Percentiles rank a stretch among this genome's conserved stretches.
phyloP scores from a whole-genome alignment of 306 rosid species.

The Morella rubra region DNA sequence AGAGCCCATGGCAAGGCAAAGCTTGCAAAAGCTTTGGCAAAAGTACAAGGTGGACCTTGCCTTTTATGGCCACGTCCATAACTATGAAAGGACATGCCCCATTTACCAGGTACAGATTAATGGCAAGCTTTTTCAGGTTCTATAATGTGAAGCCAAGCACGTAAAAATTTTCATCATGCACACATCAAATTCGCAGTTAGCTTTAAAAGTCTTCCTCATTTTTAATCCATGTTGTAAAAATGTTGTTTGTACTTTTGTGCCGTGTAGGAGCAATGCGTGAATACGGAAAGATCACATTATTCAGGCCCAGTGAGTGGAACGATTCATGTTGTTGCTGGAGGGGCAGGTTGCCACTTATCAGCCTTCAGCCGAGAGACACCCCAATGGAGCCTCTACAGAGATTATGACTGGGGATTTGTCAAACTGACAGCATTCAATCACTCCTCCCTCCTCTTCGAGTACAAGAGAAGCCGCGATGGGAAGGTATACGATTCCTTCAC shows the following conservation, averaged over 20 bases:
- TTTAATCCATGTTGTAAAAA: no score
- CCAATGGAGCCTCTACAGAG: slow-evolving; percentile 70
- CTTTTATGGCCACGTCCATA: slow-evolving; percentile 84
- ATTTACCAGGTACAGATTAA: slow-evolving; percentile 65
- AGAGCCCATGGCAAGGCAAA: slow-evolving; percentile 97
- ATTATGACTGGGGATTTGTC: slow-evolving; percentile 67
- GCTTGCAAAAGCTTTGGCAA: slow-evolving; percentile 90
- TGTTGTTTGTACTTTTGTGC: neutral
- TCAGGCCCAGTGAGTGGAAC: slow-evolving; percentile 67
- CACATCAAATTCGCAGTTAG: neutral
- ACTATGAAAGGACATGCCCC: slow-evolving; percentile 92
- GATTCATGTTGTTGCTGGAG: slow-evolving; percentile 81
- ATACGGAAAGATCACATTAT: slow-evolving; percentile 49
- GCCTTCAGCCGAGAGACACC: slow-evolving; percentile 51
- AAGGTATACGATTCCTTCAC: slow-evolving; percentile 71
- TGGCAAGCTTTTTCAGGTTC: slow-evolving; percentile 14
- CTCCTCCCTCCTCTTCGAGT: slow-evolving; percentile 65
- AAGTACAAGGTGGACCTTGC: slow-evolving; percentile 85
- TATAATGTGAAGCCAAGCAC: neutral
- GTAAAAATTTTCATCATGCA: neutral
- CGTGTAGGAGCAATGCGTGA: slow-evolving; percentile 71
- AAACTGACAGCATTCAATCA: slow-evolving; percentile 85
- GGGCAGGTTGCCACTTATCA: slow-evolving; percentile 72
- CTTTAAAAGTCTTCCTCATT: no score
- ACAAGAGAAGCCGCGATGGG: slow-evolving; percentile 82